Conservation (phyloP, 495 filamentous ascomycete species). For the Penicillium egyptiacum region DNA sequence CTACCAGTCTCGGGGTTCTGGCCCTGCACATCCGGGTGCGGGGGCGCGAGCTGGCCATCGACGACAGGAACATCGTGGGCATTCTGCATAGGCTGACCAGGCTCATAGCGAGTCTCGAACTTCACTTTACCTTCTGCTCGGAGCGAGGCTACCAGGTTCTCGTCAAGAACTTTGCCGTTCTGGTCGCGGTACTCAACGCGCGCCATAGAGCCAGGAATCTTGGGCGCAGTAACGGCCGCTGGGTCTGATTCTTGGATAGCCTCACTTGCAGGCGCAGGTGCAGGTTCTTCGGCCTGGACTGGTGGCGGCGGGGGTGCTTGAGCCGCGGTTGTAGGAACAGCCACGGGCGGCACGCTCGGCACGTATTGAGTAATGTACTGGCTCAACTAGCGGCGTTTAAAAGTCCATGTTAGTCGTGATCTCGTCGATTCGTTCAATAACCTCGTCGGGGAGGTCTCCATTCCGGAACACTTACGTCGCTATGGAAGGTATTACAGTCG, state of each 20-base stretch:
- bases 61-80: conserved; percentile 57
- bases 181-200: conserved; percentile 94
- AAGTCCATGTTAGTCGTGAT: conserved; percentile 30
- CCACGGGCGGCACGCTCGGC: conserved; percentile 14
- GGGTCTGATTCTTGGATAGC: conserved; percentile 23
- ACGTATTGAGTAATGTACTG: conserved; percentile 43
- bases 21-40: conserved; percentile 82
- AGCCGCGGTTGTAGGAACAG: conserved; percentile 30
- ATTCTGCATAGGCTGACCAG: conserved; percentile 62
- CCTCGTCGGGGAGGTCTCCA: conserved; percentile 37
- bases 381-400: conserved; percentile 32
- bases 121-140: conserved; percentile 78
- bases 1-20: conserved; percentile 63
- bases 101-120: conserved; percentile 93
- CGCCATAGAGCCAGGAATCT: conserved; percentile 69
- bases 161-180: conserved; percentile 82
- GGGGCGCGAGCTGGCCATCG: conserved; percentile 69
- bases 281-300: conserved; percentile 16
- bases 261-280: conserved; percentile 17
- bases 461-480: conserved; percentile 67
- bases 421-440: conserved; percentile 27
- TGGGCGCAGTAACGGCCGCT: conserved; percentile 52
- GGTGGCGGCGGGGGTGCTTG: conserved; percentile 17
- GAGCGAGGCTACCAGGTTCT: conserved; percentile 78
- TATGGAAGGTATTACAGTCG: conserved; percentile 91